Evolutionary conservation across 2,329 filamentous ascomycete genomes (phyloP), one percentile per base, ranked within the genome.

Genomic region (Fusarium transvaalense): DNA sequence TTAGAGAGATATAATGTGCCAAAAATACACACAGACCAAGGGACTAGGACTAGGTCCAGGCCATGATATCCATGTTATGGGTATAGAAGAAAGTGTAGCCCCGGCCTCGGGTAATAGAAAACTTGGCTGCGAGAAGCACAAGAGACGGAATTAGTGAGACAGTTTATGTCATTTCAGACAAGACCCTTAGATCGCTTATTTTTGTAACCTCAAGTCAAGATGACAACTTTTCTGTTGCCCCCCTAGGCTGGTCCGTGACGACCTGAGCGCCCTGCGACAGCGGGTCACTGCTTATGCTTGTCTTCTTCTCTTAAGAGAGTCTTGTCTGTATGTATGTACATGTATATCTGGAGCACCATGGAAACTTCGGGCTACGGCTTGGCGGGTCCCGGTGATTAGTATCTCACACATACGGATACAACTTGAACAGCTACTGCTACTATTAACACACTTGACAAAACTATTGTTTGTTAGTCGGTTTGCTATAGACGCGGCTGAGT

Each of bases 21-120:
- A 69, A 69, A 69, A 69, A 69, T 70, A 69, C 41, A 48, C 32
- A 46, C 23, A 48, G 19, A 31, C 47, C 25, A 9, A 29, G 21
- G 32, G 25, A 25, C 21, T 23, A 34, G 29, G 37, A 23, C n/a
- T n/a, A 23, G 39, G 19, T 13, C 54, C 23, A 27, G 38, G 31
- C 31, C 31, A 12, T n/a, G 29, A 39, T 35, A 23, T 19, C 43
- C 34, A 60, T 48, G 31, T 38, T 35, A 61, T 48, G 32, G 35
- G 39, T 37, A 65, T 46, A 19, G 19, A 52, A 19, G 14, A 19
- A 37, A 25, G 32, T 29, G 46, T 31, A 46, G 50, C 21, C 66
- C 38, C 42, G 46, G 43, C 38, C 57, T 31, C 6, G 27, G 27
- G 27, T 29, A 10, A 6, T 29, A 10, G 27, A 29, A 29, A 29